Percentiles rank a stretch among this genome's conserved stretches.
These are phyloP conservation scores for Fraxinus albicans DNA, from an alignment of 305 asterid genomes.

Conservation along the genomic window DNA sequence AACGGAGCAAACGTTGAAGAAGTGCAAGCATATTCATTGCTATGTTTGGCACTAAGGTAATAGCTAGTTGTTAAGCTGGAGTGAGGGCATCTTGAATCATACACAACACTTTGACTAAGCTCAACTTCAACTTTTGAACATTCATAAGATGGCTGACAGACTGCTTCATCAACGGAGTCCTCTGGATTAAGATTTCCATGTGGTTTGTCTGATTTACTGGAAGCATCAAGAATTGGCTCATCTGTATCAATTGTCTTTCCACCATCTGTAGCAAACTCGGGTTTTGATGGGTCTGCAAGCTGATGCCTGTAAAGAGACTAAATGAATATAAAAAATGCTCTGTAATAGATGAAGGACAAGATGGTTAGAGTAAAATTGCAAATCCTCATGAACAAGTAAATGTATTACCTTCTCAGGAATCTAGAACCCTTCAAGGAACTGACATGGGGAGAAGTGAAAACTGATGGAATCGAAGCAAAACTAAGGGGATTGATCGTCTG, in stretches of 20 bases:
- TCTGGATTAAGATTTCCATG: constrained; percentile 46
- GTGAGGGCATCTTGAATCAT: constrained; percentile 37
- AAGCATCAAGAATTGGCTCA: constrained; percentile 21
- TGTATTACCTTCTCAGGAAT: constrained; percentile 63
- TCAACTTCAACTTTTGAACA: constrained; percentile 43
- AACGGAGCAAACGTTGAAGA: neutral
- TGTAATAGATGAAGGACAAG: neutral
- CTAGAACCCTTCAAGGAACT: constrained; percentile 51
- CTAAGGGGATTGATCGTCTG: constrained; percentile 67
- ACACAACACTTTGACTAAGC: constrained; percentile 30
- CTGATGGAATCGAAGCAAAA: constrained; percentile 62
- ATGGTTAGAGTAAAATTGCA: neutral
- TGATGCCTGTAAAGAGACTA: constrained; percentile 53
- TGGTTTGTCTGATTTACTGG: constrained; percentile 30
- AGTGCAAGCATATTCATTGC: constrained; percentile 18
- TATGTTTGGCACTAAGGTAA: constrained; percentile 25
- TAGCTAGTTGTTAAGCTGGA: constrained; percentile 28
- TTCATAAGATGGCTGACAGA: constrained; percentile 36
- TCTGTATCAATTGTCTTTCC: constrained; percentile 27
- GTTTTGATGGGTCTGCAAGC: constrained; percentile 63
- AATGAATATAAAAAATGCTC: constrained; percentile 1
- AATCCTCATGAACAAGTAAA: neutral
- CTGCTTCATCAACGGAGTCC: constrained; percentile 30
- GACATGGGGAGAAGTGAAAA: constrained; percentile 87
- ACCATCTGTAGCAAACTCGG: constrained; percentile 66